Conservation (phyloP, 257 asterid genomes). For the Osmanthus fragrans region DNA sequence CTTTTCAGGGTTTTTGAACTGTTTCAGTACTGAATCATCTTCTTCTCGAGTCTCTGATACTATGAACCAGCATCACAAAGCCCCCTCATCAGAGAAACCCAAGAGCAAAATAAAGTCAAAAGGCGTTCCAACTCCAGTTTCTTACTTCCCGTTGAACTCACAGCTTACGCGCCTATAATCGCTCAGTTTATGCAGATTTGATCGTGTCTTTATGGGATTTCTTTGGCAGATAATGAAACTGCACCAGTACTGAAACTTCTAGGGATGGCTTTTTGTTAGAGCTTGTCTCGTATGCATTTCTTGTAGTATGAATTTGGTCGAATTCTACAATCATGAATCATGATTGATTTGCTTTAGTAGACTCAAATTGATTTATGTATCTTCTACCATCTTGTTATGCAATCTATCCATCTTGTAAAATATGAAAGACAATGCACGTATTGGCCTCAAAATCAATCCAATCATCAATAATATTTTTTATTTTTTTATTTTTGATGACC, state of each 20-base stretch:
- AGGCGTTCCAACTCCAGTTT: slow-evolving; percentile 20
- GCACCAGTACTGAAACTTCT: not conserved
- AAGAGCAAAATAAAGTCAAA: slow-evolving; percentile 2
- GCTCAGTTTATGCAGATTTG: not conserved
- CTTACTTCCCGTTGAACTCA: slow-evolving; percentile 29
- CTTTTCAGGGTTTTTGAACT: slow-evolving; percentile 17
- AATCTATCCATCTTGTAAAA: too few relatives aligned
- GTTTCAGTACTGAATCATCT: slow-evolving; percentile 22
- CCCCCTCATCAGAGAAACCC: not conserved
- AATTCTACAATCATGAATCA: too few relatives aligned
- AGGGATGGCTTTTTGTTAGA: not conserved
- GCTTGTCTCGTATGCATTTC: too few relatives aligned
- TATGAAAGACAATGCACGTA: too few relatives aligned
- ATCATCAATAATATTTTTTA: too few relatives aligned
- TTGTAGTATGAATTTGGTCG: too few relatives aligned
- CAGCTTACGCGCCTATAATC: slow-evolving; percentile 20
- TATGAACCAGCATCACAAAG: not conserved
- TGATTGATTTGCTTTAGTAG: too few relatives aligned
- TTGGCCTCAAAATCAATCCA: too few relatives aligned
- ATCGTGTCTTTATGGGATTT: not conserved
- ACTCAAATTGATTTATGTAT: too few relatives aligned
- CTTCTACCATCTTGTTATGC: too few relatives aligned
- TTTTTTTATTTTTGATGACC: too few relatives aligned
- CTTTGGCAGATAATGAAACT: not conserved
- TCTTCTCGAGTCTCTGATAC: slow-evolving; percentile 26